Conservation (phyloP, 768 basidiomycete species). For the Phlegmacium glaucopus region DNA sequence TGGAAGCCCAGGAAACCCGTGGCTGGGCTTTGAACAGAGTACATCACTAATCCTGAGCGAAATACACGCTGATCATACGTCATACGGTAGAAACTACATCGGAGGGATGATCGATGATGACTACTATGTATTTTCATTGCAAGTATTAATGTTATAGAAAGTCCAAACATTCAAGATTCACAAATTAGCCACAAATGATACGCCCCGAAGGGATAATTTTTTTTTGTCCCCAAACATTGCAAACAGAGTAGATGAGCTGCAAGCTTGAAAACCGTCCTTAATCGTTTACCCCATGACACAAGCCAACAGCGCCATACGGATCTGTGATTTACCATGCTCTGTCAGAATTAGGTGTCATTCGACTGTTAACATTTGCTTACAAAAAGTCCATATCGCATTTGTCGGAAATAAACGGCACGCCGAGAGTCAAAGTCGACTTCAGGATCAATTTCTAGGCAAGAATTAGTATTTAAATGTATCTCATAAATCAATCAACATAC, state of each 20-base stretch:
- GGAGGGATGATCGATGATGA: too few species aligned
- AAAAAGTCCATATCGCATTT: conserved; percentile 97
- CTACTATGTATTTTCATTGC: too few species aligned
- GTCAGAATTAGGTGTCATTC: neutral
- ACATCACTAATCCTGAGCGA: too few species aligned
- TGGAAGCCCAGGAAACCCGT: too few species aligned
- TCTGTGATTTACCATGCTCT: conserved; percentile 10
- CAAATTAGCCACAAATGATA: too few species aligned
- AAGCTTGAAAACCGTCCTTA: neutral
- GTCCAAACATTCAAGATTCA: too few species aligned
- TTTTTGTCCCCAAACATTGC: too few species aligned
- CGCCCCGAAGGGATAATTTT: too few species aligned
- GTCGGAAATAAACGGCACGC: conserved; percentile 95
- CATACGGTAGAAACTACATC: too few species aligned
- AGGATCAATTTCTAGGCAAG: conserved; percentile 86
- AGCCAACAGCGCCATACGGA: conserved; percentile 35
- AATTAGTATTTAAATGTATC: conserved; percentile 7
- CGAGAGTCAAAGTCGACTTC: conserved; percentile 96
- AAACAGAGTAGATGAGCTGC: neutral
- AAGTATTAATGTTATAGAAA: too few species aligned
- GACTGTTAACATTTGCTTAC: conserved; percentile 48
- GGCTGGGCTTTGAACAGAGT: too few species aligned
- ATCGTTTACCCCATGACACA: conserved; percentile 26
- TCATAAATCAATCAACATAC: conserved; percentile 36
- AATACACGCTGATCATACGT: too few species aligned